A percentile compares a stretch with the other conserved stretches of the same genome.
Evolutionary conservation across 2,329 filamentous ascomycete genomes (phyloP).

Genomic region (Albophoma yamanashiensis): DNA sequence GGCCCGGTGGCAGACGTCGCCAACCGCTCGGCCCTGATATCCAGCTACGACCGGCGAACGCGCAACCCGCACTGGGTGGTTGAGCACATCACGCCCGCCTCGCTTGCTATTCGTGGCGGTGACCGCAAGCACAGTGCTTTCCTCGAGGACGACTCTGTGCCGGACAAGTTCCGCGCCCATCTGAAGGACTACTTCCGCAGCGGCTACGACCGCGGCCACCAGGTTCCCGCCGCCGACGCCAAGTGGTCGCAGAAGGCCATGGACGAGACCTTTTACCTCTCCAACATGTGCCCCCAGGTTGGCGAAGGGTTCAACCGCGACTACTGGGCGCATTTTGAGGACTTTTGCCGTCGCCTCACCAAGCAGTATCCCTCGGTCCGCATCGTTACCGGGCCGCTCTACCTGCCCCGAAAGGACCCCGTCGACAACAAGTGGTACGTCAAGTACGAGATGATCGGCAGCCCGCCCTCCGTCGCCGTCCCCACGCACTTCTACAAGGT

Average conservation of each 20-base stretch:
- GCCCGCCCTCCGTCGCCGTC: conserved; percentile 85
- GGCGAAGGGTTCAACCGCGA: conserved; percentile 97
- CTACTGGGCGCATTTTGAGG: conserved; percentile 98
- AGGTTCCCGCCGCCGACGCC: conserved; percentile 91
- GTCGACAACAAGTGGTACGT: conserved; percentile 91
- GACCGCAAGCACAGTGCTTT: conserved; percentile 81
- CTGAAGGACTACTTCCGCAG: conserved; percentile 91
- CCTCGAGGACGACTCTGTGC: conserved; percentile 69
- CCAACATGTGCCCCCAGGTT: conserved; percentile 98
- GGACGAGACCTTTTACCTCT: conserved; percentile 87
- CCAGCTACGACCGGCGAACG: conserved; percentile 79
- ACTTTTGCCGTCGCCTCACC: conserved; percentile 84
- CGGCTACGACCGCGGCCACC: conserved; percentile 92
- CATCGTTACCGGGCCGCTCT: conserved; percentile 87
- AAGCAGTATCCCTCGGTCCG: conserved; percentile 73
- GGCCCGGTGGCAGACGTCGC: conserved; percentile 81
- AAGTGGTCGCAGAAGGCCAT: conserved; percentile 93
- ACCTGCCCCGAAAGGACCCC: conserved; percentile 75
- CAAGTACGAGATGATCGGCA: conserved; percentile 89
- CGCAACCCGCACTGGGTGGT: conserved; percentile 92
- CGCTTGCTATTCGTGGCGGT: conserved; percentile 61
- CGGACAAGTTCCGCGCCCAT: conserved; percentile 77
- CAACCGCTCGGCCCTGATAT: conserved; percentile 64
- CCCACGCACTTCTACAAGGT: conserved; percentile 99
- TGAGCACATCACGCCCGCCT: conserved; percentile 90